These are phyloP conservation scores for Hawksworthiomyces lignivorus DNA, from an alignment of 2,329 filamentous ascomycete species.

Conservation along the genomic window DNA sequence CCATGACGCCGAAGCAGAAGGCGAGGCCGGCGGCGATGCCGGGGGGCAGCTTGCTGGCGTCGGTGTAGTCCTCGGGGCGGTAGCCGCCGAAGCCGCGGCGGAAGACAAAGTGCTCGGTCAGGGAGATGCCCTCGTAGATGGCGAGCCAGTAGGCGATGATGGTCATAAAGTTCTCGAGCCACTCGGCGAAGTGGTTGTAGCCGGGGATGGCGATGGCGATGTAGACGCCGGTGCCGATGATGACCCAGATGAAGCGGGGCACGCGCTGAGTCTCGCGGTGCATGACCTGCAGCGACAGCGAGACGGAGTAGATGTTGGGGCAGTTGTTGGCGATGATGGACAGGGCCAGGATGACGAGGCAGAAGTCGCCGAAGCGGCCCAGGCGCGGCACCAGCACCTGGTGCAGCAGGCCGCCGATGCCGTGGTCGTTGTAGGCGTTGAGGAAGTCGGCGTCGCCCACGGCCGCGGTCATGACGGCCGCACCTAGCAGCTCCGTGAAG, in stretches of 20 bases:
- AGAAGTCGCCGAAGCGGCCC: slow-evolving; percentile 39
- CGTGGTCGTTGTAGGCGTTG: slow-evolving; percentile 25
- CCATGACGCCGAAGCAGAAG: slow-evolving; percentile 26
- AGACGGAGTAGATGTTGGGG: slow-evolving; percentile 32
- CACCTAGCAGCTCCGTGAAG: slow-evolving; percentile 67
- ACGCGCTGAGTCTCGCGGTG: slow-evolving; percentile 40
- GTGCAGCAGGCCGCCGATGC: slow-evolving; percentile 39
- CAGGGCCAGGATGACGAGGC: slow-evolving; percentile 38
- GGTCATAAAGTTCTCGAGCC: slow-evolving; percentile 32
- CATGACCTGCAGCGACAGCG: slow-evolving; percentile 43
- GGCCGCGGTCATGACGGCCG: slow-evolving; percentile 61
- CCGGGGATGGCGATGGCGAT: slow-evolving; percentile 48
- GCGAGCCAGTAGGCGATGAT: slow-evolving; percentile 35
- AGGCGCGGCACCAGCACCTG: slow-evolving; percentile 35
- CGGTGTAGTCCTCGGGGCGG: slow-evolving; percentile 40
- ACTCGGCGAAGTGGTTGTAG: slow-evolving; percentile 23
- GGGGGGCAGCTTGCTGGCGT: slow-evolving; percentile 30
- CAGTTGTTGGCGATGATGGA: slow-evolving; percentile 38
- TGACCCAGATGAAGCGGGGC: slow-evolving; percentile 50
- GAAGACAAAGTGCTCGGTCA: slow-evolving; percentile 34
- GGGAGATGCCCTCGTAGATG: slow-evolving; percentile 33
- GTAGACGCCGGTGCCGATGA: slow-evolving; percentile 51
- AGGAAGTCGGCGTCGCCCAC: slow-evolving; percentile 48
- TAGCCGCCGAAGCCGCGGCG: slow-evolving; percentile 33
- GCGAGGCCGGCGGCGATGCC: slow-evolving; percentile 25